Evolutionary conservation across 1,139 yeast species (phyloP).

Genomic region (Taphrina communis): DNA sequence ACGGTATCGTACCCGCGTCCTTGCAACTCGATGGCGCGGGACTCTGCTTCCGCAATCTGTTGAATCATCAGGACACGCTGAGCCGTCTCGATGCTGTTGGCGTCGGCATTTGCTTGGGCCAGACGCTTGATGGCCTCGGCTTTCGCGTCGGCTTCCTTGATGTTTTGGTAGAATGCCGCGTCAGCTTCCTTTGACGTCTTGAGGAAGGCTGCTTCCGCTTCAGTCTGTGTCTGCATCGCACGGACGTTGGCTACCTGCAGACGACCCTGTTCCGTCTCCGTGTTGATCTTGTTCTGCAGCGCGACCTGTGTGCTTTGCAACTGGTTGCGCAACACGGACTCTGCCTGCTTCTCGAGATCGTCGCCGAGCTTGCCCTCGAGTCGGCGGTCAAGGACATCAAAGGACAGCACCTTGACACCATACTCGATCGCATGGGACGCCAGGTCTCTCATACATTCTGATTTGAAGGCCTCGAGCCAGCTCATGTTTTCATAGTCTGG

Average conservation of each 20-base stretch:
- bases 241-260: conserved; percentile 25
- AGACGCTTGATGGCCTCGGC: conserved; percentile 35
- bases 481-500: conserved; percentile 31
- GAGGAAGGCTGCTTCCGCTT: conserved; percentile 23
- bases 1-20: conserved; percentile 33
- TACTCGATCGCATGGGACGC: conserved; percentile 32
- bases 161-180: conserved; percentile 14
- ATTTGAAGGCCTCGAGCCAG: conserved; percentile 36
- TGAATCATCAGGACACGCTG: conserved; percentile 19
- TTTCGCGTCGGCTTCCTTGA: conserved; percentile 32
- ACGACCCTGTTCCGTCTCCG: conserved; percentile 35
- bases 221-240: conserved; percentile 22
- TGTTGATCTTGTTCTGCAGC: conserved; percentile 29
- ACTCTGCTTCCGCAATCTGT: conserved; percentile 29
- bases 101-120: conserved; percentile 34
- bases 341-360: conserved; percentile 35
- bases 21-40: conserved; percentile 28
- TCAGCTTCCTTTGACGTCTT: conserved; percentile 24
- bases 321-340: conserved; percentile 29
- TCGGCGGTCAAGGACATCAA: conserved; percentile 33
- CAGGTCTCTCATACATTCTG: conserved; percentile 32
- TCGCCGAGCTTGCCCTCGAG: conserved; percentile 37
- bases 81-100: conserved; percentile 28
- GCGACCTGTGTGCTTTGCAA: conserved; percentile 28
- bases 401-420: conserved; percentile 32